Conservation (phyloP, 441 rosid species). For the Kokia cookei region DNA sequence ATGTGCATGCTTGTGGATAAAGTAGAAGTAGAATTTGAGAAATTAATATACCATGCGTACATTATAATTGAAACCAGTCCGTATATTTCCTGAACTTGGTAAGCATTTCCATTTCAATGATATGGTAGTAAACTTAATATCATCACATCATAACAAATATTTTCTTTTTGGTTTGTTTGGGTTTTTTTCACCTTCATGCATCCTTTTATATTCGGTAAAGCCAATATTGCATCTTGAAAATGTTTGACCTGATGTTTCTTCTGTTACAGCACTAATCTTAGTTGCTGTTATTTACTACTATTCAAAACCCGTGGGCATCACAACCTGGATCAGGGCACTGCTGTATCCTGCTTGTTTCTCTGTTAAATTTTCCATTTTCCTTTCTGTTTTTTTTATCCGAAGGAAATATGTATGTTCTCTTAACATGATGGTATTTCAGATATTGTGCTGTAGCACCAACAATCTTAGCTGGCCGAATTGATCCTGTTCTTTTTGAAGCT, state of each 20-base stretch:
- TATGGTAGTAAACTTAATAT: neutral
- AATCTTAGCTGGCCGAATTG: conserved; percentile 71
- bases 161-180: neutral
- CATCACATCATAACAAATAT: neutral
- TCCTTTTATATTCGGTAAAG: neutral
- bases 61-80: neutral
- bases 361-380: neutral
- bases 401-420: conserved; percentile 19
- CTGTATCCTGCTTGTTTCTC: conserved; percentile 56
- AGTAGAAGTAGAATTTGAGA: neutral
- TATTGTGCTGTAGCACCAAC: conserved; percentile 89
- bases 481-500: conserved; percentile 82
- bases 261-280: conserved; percentile 66
- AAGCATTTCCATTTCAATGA: neutral
- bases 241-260: conserved; percentile 9
- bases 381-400: neutral
- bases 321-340: conserved; percentile 65
- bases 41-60: neutral
- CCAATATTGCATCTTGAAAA: neutral
- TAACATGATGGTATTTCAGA: conserved; percentile 37
- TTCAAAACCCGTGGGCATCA: conserved; percentile 51
- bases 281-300: conserved; percentile 74
- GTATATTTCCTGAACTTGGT: neutral
- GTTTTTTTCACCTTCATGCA: neutral
- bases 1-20: neutral